These are phyloP conservation scores for Termitomyces sp. DNA, from an alignment of 768 basidiomycete genomes.

Conservation along the genomic window DNA sequence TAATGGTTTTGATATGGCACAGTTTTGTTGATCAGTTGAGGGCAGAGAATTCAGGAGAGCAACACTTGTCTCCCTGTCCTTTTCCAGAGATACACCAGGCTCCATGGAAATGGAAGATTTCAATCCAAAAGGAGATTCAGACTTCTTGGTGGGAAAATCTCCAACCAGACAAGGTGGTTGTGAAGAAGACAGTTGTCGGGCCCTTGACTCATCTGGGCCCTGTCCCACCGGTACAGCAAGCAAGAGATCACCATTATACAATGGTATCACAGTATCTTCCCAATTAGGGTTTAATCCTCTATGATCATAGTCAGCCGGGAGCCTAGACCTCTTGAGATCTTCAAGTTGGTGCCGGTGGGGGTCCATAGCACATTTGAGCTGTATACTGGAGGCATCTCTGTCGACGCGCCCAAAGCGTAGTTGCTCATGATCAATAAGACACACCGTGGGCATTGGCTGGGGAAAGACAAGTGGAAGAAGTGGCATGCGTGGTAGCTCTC, in stretches of 20 bases:
- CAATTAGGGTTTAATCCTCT: conserved; percentile 40
- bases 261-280: conserved; percentile 67
- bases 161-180: conserved; percentile 67
- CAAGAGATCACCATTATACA: conserved; percentile 72
- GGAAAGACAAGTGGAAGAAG: conserved; percentile 71
- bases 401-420: conserved; percentile 68
- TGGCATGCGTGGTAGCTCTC: conserved; percentile 38
- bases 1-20: conserved; percentile 57
- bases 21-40: conserved; percentile 59
- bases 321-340: conserved; percentile 29
- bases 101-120: conserved; percentile 81
- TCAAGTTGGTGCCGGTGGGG: conserved; percentile 40
- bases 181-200: conserved; percentile 64
- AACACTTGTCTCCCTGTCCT: conserved; percentile 76
- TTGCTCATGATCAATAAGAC: conserved; percentile 64
- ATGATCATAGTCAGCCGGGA: conserved; percentile 25
- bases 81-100: conserved; percentile 58
- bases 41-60: conserved; percentile 77
- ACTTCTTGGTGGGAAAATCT: conserved; percentile 35
- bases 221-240: conserved; percentile 61
- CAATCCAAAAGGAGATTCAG: conserved; percentile 45
- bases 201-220: conserved; percentile 42
- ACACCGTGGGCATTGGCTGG: conserved; percentile 65
- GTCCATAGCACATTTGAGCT: conserved; percentile 53
- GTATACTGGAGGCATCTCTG: conserved; percentile 61